These are phyloP conservation scores for Lindgomyces ingoldianus DNA, from an alignment of 495 filamentous ascomycete genomes.

Conservation along the genomic window DNA sequence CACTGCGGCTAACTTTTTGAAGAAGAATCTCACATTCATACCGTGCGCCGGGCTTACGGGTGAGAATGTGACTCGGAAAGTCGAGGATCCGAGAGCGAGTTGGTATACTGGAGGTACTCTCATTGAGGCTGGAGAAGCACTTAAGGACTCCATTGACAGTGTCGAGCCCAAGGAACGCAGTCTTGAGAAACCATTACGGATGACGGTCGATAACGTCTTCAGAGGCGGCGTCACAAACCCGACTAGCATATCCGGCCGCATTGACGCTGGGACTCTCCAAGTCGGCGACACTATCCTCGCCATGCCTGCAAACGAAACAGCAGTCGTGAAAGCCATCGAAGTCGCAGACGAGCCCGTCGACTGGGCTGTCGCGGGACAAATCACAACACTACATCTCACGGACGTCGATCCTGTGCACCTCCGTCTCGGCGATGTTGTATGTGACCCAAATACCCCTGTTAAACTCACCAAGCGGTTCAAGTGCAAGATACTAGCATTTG, in stretches of 20 bases:
- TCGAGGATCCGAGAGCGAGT: constrained; percentile 51
- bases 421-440: constrained; percentile 80
- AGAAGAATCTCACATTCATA: constrained; percentile 78
- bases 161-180: constrained; percentile 60
- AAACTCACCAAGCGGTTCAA: constrained; percentile 68
- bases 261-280: constrained; percentile 82
- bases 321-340: constrained; percentile 74
- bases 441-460: constrained; percentile 67
- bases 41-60: constrained; percentile 87
- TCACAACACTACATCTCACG: constrained; percentile 76
- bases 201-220: constrained; percentile 83
- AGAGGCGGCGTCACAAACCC: constrained; percentile 72
- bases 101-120: constrained; percentile 85
- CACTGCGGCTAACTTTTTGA: constrained; percentile 73
- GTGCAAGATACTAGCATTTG: constrained; percentile 83
- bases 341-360: constrained; percentile 70
- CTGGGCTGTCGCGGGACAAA: constrained; percentile 97
- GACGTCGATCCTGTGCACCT: constrained; percentile 84
- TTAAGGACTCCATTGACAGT: constrained; percentile 47
- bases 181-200: constrained; percentile 75
- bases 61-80: constrained; percentile 73
- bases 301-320: constrained; percentile 78
- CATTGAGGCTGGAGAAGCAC: constrained; percentile 78
- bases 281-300: constrained; percentile 75
- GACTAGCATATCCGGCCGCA: constrained; percentile 78